A percentile compares a stretch with the other conserved stretches of the same genome.
phyloP scores from a whole-genome alignment of 2,329 filamentous ascomycete genomes.

The Lachnellula willkommii region DNA sequence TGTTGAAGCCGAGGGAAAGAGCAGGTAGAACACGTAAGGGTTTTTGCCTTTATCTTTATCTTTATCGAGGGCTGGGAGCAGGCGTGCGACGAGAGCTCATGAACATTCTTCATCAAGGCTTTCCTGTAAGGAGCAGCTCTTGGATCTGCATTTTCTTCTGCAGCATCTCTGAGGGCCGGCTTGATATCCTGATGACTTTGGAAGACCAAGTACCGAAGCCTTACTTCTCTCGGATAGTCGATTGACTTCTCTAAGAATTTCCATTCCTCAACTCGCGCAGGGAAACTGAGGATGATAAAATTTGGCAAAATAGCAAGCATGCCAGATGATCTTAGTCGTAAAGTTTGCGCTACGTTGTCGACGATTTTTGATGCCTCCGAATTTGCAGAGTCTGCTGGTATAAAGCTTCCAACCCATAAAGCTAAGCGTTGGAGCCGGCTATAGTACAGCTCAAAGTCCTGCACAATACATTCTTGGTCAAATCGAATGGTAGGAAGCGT shows the following conservation, averaged over 20 bases:
- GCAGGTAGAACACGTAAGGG: slow-evolving; percentile 40
- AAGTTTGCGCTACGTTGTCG: slow-evolving; percentile 17
- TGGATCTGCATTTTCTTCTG: background rate
- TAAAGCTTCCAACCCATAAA: slow-evolving; percentile 16
- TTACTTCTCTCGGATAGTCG: slow-evolving; percentile 1
- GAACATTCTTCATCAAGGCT: slow-evolving; percentile 15
- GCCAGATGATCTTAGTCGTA: slow-evolving; percentile 18
- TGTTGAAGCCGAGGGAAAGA: slow-evolving; percentile 41
- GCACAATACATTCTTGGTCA: slow-evolving; percentile 20
- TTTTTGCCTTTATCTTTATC: slow-evolving; percentile 1
- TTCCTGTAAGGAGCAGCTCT: slow-evolving; percentile 9
- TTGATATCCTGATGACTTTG: slow-evolving; percentile 6
- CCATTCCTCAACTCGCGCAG: slow-evolving; percentile 26
- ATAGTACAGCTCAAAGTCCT: slow-evolving; percentile 22
- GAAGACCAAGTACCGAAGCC: slow-evolving; percentile 26
- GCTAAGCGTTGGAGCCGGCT: background rate
- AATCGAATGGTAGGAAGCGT: slow-evolving; percentile 16
- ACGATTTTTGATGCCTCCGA: slow-evolving; percentile 9
- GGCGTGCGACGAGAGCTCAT: slow-evolving; percentile 19
- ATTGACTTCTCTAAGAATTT: slow-evolving; percentile 20
- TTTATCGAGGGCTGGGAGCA: slow-evolving; percentile 14
- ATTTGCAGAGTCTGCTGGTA: slow-evolving; percentile 6
- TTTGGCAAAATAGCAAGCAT: slow-evolving; percentile 13
- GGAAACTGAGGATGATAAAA: slow-evolving; percentile 25
- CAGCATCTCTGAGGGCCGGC: background rate